Conservation (phyloP, 2,329 filamentous ascomycete genomes). For the Blastomyces emzantsi region DNA sequence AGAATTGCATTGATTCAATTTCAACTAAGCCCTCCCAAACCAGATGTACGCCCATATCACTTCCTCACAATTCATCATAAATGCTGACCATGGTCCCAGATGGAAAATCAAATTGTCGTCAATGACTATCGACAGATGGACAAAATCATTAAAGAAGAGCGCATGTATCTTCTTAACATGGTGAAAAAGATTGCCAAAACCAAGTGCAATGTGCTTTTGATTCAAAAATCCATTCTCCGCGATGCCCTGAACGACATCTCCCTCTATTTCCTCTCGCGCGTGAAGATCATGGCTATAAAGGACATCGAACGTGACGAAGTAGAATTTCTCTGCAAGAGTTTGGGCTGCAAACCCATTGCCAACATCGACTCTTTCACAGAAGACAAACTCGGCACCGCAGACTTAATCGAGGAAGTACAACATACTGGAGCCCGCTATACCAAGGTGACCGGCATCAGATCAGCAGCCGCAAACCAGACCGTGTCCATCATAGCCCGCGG, state of each 20-base stretch:
- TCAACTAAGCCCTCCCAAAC: constrained; percentile 95
- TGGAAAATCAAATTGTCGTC: constrained; percentile 99
- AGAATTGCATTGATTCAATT: constrained; percentile 96
- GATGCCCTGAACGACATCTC: constrained; percentile 97
- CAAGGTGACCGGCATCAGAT: constrained; percentile 86
- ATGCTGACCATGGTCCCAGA: constrained; percentile 43
- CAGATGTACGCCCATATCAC: constrained; percentile 57
- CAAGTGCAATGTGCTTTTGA: constrained; percentile 96
- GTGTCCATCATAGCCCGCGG: constrained; percentile 91
- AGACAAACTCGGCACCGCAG: constrained; percentile 91
- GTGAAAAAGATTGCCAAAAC: constrained; percentile 99
- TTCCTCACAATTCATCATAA: constrained; percentile 15
- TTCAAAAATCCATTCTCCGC: constrained; percentile 96
- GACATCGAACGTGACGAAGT: constrained; percentile 98
- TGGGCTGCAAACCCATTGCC: constrained; percentile 96
- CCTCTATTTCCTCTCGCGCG: constrained; percentile 93
- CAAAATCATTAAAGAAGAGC: constrained; percentile 99
- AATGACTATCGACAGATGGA: constrained; percentile 99
- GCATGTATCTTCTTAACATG: constrained; percentile 95
- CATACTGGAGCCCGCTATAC: constrained; percentile 83
- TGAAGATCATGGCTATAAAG: constrained; percentile 92
- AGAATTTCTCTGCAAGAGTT: constrained; percentile 98
- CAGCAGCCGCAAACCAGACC: constrained; percentile 62
- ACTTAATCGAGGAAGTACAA: constrained; percentile 87
- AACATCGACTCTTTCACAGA: constrained; percentile 98